A percentile compares a stretch with the other conserved stretches of the same genome.
phyloP scores from a whole-genome alignment of 2,329 filamentous ascomycete genomes.

The Chrysosporium keratinophilum region DNA sequence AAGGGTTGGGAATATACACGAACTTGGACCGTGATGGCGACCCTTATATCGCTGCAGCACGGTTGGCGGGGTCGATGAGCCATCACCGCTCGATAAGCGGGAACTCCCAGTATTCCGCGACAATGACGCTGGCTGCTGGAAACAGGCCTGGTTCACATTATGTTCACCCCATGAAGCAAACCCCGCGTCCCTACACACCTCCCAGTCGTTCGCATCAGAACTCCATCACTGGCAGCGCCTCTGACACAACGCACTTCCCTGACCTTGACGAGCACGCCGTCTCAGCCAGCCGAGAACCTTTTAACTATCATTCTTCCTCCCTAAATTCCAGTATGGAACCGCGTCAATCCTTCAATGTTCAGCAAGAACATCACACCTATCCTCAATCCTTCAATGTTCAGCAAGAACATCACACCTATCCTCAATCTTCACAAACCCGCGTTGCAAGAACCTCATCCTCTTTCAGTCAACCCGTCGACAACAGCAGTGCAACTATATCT shows the following conservation, averaged over 20 bases:
- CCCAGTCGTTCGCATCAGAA: slow-evolving; percentile 41
- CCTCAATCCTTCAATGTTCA: slow-evolving; percentile 29
- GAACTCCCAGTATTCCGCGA: slow-evolving; percentile 44
- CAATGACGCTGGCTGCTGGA: slow-evolving; percentile 34
- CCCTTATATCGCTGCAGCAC: slow-evolving; percentile 27
- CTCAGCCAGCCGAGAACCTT: slow-evolving; percentile 3
- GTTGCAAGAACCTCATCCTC: slow-evolving; percentile 39
- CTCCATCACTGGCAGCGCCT: slow-evolving; percentile 38
- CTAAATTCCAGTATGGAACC: slow-evolving; percentile 25
- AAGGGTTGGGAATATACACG: slow-evolving; percentile 46
- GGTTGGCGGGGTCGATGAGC: slow-evolving; percentile 22
- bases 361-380: slow-evolving; percentile 33
- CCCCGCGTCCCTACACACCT: slow-evolving; percentile 45
- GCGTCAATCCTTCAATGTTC: slow-evolving; percentile 30
- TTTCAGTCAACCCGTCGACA: slow-evolving; percentile 41
- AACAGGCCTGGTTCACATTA: slow-evolving; percentile 43
- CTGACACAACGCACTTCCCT: slow-evolving; percentile 34
- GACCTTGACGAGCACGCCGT: slow-evolving; percentile 13
- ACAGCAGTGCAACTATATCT: slow-evolving; percentile 40
- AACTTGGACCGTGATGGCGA: slow-evolving; percentile 26
- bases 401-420: slow-evolving; percentile 32
- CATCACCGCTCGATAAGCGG: slow-evolving; percentile 47
- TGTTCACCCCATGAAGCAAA: slow-evolving; percentile 47
- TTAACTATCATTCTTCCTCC: slow-evolving; percentile 28
- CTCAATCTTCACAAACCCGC: slow-evolving; percentile 39